Percentiles rank a stretch among this genome's conserved stretches.
These are phyloP conservation scores for Phyllosticta capitalensis DNA, from an alignment of 2,329 filamentous ascomycete species.

Conservation along the genomic window DNA sequence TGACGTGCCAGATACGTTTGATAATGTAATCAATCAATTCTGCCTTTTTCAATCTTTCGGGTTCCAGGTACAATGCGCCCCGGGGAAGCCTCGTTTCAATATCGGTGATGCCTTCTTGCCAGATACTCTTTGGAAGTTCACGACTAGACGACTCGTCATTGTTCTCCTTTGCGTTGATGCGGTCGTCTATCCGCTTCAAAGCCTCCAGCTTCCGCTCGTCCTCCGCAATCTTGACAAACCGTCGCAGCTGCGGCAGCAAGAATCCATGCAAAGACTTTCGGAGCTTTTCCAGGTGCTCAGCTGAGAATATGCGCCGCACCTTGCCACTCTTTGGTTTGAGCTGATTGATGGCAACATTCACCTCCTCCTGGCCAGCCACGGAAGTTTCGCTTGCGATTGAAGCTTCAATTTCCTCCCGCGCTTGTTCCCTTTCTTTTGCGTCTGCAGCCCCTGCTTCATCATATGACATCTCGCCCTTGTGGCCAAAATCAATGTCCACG, in stretches of 20 bases:
- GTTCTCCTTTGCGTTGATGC: neutral
- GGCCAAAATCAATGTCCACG: conserved; percentile 11
- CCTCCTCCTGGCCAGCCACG: conserved; percentile 20
- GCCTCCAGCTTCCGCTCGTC: neutral
- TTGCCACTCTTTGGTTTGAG: conserved; percentile 17
- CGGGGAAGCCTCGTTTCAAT: conserved; percentile 1
- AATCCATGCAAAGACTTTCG: conserved; percentile 20
- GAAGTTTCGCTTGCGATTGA: conserved; percentile 20
- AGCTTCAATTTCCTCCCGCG: conserved; percentile 3
- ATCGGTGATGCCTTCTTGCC: neutral
- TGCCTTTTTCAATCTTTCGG: conserved; percentile 17
- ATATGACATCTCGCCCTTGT: conserved; percentile 1
- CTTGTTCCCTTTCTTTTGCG: conserved; percentile 12
- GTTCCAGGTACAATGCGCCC: neutral
- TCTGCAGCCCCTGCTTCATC: neutral
- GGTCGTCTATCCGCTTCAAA: neutral
- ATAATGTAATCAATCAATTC: conserved; percentile 26
- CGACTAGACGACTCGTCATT: neutral
- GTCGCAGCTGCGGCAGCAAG: conserved; percentile 21
- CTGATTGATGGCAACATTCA: conserved; percentile 22
- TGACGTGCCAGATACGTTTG: conserved; percentile 23
- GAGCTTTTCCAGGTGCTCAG: conserved; percentile 20
- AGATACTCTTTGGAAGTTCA: neutral
- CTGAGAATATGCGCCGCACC: neutral
- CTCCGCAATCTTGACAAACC: conserved; percentile 18